A percentile compares a stretch with the other conserved stretches of the same genome.
phyloP scores from a whole-genome alignment of 2,329 filamentous ascomycete genomes.

The Thielaviopsis musarum region DNA sequence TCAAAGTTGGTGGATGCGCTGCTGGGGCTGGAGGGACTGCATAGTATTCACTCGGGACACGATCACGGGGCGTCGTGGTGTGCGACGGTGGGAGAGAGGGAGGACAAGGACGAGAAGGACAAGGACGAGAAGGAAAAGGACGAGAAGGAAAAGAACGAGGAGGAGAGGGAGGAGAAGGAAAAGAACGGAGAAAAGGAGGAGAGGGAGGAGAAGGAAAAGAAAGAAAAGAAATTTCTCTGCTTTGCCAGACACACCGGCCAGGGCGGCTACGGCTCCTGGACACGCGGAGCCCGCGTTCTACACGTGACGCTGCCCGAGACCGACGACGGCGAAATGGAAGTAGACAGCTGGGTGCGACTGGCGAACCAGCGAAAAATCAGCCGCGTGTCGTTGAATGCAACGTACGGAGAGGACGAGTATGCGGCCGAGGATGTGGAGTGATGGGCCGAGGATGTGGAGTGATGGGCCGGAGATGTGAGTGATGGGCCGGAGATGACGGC shows the following conservation, averaged over 20 bases:
- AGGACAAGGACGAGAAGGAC: not conserved
- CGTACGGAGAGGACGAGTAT: conserved; percentile 41
- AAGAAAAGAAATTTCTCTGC: conserved; percentile 20
- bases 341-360: conserved; percentile 45
- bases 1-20: conserved; percentile 35
- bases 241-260: conserved; percentile 54
- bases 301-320: conserved; percentile 1
- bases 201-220: conserved; percentile 28
- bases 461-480: too few species aligned
- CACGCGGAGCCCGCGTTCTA: conserved; percentile 42
- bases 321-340: conserved; percentile 18
- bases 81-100: conserved; percentile 6
- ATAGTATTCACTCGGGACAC: conserved; percentile 37
- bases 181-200: conserved; percentile 20
- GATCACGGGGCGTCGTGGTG: conserved; percentile 37
- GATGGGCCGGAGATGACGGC: too few species aligned
- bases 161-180: not conserved
- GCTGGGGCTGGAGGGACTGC: conserved; percentile 27
- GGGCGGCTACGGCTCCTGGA: conserved; percentile 50
- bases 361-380: conserved; percentile 37
- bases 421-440: conserved; percentile 15
- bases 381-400: conserved; percentile 37
- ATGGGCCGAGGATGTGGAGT: too few species aligned
- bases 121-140: conserved; percentile 23
- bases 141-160: conserved; percentile 16